Evolutionary conservation across 306 rosid species (phyloP).

Genomic region (Glycine tomentella): DNA sequence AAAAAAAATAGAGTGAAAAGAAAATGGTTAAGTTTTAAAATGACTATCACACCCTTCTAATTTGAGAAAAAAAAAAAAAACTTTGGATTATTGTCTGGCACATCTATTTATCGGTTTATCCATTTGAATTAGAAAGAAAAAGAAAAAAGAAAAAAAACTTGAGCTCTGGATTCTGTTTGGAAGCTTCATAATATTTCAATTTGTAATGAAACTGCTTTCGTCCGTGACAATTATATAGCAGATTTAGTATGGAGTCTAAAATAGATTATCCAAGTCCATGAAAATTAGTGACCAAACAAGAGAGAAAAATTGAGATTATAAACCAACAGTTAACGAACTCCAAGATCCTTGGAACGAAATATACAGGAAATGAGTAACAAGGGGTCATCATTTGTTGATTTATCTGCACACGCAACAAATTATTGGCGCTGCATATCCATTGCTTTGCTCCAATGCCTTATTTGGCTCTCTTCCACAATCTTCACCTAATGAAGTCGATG

Average conservation of each 20-base stretch:
- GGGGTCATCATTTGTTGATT: slow-evolving; percentile 10
- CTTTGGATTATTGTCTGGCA: background rate
- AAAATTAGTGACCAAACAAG: slow-evolving; percentile 35
- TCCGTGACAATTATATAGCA: background rate
- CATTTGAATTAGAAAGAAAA: no score
- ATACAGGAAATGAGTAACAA: background rate
- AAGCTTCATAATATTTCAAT: no score
- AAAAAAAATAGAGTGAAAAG: no score
- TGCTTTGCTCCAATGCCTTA: slow-evolving; percentile 49
- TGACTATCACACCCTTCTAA: no score
- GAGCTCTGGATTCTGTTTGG: background rate
- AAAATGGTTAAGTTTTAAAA: no score
- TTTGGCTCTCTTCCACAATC: slow-evolving; percentile 42
- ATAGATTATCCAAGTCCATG: slow-evolving; percentile 14
- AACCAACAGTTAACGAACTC: background rate
- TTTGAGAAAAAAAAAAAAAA: no score
- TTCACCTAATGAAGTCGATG: slow-evolving; percentile 38
- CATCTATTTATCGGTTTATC: no score
- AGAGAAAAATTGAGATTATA: slow-evolving; percentile 26
- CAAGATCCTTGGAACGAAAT: background rate
- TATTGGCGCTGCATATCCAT: slow-evolving; percentile 48
- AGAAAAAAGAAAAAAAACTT: no score
- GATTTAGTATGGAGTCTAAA: background rate
- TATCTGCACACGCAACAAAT: slow-evolving; percentile 59
- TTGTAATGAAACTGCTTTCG: background rate